Evolutionary conservation across 208 protist genomes (phyloP).

Genomic region (Leishmania tropica): DNA sequence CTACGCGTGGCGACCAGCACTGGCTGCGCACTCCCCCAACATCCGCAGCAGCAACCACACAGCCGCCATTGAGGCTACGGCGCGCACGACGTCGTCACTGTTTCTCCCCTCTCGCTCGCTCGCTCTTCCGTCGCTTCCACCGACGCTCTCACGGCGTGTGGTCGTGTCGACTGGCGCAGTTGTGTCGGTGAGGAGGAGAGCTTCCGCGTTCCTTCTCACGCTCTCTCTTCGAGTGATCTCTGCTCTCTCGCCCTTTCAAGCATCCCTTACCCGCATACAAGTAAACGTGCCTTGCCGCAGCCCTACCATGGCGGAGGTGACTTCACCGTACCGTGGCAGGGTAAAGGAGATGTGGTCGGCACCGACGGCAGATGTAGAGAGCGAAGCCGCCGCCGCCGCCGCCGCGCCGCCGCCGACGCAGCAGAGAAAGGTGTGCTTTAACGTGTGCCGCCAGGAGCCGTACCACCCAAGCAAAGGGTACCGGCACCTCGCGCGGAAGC

Average conservation of each 20-base stretch:
- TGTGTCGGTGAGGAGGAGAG: background rate
- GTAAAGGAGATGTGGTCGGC: slow-evolving; percentile 4
- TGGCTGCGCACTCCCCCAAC: background rate
- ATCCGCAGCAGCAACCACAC: background rate
- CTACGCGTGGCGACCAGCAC: background rate
- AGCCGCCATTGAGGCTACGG: background rate
- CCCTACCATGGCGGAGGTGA: slow-evolving; percentile 28
- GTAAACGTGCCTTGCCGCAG: background rate
- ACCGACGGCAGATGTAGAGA: slow-evolving; percentile 1
- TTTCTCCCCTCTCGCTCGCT: background rate
- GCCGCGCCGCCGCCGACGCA: slow-evolving; percentile 2
- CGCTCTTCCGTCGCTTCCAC: background rate
- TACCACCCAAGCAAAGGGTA: slow-evolving; percentile 91
- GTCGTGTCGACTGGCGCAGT: background rate
- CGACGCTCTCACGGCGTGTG: background rate
- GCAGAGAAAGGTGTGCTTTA: slow-evolving; percentile 84
- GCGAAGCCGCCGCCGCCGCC: slow-evolving; percentile 17
- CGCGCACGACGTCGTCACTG: background rate
- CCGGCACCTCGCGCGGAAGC: slow-evolving; percentile 81
- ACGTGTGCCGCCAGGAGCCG: slow-evolving; percentile 88
- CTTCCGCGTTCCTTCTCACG: background rate
- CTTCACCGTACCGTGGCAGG: slow-evolving; percentile 2
- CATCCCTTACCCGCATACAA: background rate
- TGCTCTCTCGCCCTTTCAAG: background rate
- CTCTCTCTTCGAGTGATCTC: background rate